These are phyloP conservation scores for Grosmannia penicillata DNA, from an alignment of 2,329 filamentous ascomycete species.

Conservation along the genomic window DNA sequence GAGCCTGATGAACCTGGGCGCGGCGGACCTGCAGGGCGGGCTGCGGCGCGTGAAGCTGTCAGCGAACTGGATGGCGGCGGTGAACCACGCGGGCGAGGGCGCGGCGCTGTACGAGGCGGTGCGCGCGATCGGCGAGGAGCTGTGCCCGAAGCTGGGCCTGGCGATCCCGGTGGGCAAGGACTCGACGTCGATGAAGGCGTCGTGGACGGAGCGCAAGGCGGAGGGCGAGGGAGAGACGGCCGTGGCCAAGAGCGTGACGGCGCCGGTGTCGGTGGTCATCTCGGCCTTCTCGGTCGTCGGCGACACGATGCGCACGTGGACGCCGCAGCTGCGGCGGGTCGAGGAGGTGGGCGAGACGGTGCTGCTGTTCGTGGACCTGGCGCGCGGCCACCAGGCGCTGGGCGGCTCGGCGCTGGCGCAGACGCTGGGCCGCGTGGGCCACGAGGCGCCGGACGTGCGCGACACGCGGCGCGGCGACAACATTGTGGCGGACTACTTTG, in stretches of 20 bases:
- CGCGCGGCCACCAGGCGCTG: conserved; percentile 63
- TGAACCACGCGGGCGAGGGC: conserved; percentile 81
- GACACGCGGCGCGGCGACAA: conserved; percentile 25
- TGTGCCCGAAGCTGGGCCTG: conserved; percentile 81
- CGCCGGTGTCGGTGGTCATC: conserved; percentile 81
- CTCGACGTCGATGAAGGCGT: conserved; percentile 97
- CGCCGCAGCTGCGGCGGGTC: conserved; percentile 65
- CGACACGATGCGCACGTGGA: conserved; percentile 81
- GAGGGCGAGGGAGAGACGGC: conserved; percentile 31
- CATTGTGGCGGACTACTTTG: conserved; percentile 61
- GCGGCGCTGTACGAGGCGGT: conserved; percentile 89
- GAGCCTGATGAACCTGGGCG: conserved; percentile 82
- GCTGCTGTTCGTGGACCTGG: conserved; percentile 83
- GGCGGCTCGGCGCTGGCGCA: conserved; percentile 88
- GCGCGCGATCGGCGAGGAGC: conserved; percentile 78
- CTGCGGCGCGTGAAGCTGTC: conserved; percentile 73
- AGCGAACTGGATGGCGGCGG: conserved; percentile 99
- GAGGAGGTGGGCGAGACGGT: conserved; percentile 84
- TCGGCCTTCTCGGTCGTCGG: conserved; percentile 79
- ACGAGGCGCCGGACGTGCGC: conserved; percentile 74
- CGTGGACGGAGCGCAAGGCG: conserved; percentile 53
- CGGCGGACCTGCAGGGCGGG: conserved; percentile 46
- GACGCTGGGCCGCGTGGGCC: conserved; percentile 71
- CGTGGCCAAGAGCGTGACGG: conserved; percentile 70
- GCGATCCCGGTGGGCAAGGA: conserved; percentile 96